Conservation (phyloP, 2,329 filamentous ascomycete species). For the Aspergillus ibericus region DNA sequence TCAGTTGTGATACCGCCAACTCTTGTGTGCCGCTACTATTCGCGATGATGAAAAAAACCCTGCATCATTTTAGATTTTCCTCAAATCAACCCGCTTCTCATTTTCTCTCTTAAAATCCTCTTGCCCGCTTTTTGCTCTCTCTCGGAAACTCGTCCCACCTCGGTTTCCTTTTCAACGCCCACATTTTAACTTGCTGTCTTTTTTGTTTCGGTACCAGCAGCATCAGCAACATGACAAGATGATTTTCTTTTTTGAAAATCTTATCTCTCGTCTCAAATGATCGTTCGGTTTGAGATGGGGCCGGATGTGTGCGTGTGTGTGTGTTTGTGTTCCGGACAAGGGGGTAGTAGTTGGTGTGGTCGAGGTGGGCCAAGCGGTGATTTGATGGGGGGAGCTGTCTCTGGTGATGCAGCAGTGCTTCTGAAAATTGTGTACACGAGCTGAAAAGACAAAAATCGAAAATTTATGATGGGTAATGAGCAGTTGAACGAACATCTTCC, state of each 20-base stretch:
- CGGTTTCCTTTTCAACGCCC: not conserved
- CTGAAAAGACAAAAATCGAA: conserved; percentile 23
- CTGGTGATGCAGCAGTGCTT: conserved; percentile 6
- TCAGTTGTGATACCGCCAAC: conserved; percentile 29
- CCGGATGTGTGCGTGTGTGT: not conserved
- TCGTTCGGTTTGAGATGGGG: not conserved
- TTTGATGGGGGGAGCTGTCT: conserved; percentile 12
- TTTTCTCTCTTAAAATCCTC: not conserved
- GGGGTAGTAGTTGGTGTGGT: not conserved
- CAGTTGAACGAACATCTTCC: conserved; percentile 11
- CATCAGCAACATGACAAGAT: conserved; percentile 2
- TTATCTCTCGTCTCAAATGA: not conserved
- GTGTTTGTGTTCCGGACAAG: not conserved
- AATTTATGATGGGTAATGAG: conserved; percentile 27
- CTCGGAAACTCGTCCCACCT: not conserved
- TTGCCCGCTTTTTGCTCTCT: not conserved
- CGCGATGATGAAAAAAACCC: conserved; percentile 16
- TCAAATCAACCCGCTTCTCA: conserved; percentile 9
- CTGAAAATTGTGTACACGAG: conserved; percentile 25
- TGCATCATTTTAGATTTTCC: conserved; percentile 18
- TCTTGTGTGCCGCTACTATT: conserved; percentile 9
- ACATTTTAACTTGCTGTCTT: not conserved
- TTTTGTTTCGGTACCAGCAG: conserved; percentile 1
- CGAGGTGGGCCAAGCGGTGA: conserved; percentile 7
- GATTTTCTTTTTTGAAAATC: not conserved